Base-by-base conservation (phyloP, 2,329 filamentous ascomycete species). In the Trichoderma semiorbis region DNA sequence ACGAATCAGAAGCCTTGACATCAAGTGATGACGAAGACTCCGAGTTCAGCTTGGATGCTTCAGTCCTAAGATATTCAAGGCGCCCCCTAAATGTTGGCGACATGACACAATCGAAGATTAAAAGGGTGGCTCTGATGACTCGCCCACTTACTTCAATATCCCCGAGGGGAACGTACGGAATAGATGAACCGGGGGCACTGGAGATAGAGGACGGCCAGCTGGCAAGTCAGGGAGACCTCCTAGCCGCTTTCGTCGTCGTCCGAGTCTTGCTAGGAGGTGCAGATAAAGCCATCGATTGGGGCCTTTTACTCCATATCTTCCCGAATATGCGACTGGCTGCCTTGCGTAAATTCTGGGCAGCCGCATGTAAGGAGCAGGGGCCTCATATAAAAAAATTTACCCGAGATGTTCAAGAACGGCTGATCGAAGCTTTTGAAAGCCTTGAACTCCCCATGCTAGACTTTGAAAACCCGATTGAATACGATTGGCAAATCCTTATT, bases 401-500 rank as follows among this genome's bases (percentile, higher is more conserved):
- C 6, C 82, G 85, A 7, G 87, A 88, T 62, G 93, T 95, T 74
- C 90, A 92, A 75, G 83, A 87, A 18, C 85, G 84, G 8, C 93
- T 93, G 75, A 81, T 93, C 7, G 80, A 84, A 61, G 92, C 92
- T 0, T 93, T 94, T 74, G 87, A 90, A 74, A 84, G 83, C 2
- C 86, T 86, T 10, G 85, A 91, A 73, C 75, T 95, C 1, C 86
- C 89, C 2, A 79, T 84, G 2, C 83, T 95, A 24, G 84, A 93
- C 78, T 92, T 88, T 74, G 85, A 92, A 65, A 81, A 91, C 60
- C 84, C 90, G 0, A 79, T 86, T 50, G 85, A 86, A 2, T 93
- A 93, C 72, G 90, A 95, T 77, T 94, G 93, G 92, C 81, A 83
- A 11, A 80, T 79, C 5, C 80, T 95, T 7, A 86, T 94, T 61